A percentile compares a stretch with the other conserved stretches of the same genome.
phyloP scores from a whole-genome alignment of 805 yeast species.

The Pichia eremophila region DNA sequence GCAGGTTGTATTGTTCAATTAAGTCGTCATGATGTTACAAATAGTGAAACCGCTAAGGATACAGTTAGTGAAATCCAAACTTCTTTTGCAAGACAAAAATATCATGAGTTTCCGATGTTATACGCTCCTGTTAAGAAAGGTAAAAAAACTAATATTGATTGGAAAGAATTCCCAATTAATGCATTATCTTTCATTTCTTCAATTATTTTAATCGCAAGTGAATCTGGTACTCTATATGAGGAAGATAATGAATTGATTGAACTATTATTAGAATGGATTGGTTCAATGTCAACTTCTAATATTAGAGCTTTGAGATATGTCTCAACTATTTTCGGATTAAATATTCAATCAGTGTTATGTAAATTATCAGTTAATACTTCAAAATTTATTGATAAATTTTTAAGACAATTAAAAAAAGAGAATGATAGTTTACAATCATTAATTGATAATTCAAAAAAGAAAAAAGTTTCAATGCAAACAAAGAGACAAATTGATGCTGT shows the following conservation, averaged over 20 bases:
- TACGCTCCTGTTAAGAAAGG: slow-evolving; percentile 7
- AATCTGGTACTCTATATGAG: slow-evolving; percentile 47
- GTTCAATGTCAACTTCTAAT: slow-evolving; percentile 59
- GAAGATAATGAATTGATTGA: slow-evolving; percentile 37
- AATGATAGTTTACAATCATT: slow-evolving; percentile 8
- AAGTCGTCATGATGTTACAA: slow-evolving; percentile 62
- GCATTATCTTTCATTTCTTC: slow-evolving; percentile 46
- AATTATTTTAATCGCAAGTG: slow-evolving; percentile 45
- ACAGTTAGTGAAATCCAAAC: slow-evolving; percentile 67
- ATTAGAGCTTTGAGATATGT: slow-evolving; percentile 64
- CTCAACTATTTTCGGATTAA: slow-evolving; percentile 49
- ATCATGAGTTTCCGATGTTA: slow-evolving; percentile 60
- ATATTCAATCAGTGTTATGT: slow-evolving; percentile 54
- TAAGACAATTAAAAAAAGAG: slow-evolving; percentile 33
- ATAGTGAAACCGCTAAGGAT: slow-evolving; percentile 46
- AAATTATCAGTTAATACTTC: slow-evolving; percentile 32
- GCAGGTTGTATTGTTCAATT: slow-evolving; percentile 65
- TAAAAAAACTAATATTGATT: slow-evolving; percentile 31
- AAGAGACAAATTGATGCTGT: slow-evolving; percentile 23
- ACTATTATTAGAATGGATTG: slow-evolving; percentile 63
- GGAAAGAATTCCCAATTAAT: slow-evolving; percentile 43
- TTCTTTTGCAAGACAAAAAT: slow-evolving; percentile 47
- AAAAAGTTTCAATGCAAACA: slow-evolving; percentile 18
- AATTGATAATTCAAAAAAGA: slow-evolving; percentile 5
- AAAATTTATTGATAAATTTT: slow-evolving; percentile 32